These are phyloP conservation scores for Iberis amara DNA, from an alignment of 441 rosid genomes.

Conservation along the genomic window DNA sequence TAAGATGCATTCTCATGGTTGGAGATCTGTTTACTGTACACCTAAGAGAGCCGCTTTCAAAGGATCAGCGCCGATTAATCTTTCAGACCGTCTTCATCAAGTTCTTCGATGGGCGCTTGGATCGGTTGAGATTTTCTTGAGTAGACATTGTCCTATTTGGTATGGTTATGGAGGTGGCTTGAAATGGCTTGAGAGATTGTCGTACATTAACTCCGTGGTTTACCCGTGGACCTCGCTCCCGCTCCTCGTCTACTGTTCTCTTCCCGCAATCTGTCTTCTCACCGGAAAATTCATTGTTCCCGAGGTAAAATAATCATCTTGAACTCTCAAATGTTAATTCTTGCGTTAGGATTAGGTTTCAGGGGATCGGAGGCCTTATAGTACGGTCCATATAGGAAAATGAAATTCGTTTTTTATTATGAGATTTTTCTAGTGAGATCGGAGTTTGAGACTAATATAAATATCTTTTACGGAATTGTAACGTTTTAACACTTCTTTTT, in stretches of 20 bases:
- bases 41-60: conserved; percentile 82
- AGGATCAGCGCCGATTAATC: conserved; percentile 97
- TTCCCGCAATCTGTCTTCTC: conserved; percentile 89
- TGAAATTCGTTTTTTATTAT: too few relatives aligned
- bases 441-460: too few relatives aligned
- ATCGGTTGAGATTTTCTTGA: conserved; percentile 91
- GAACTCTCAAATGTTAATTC: conserved; percentile 2
- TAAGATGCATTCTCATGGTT: conserved; percentile 99
- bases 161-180: conserved; percentile 91
- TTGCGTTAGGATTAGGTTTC: too few relatives aligned
- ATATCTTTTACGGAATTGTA: too few relatives aligned
- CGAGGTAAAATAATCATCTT: conserved; percentile 46
- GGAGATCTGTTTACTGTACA: conserved; percentile 94
- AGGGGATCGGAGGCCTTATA: too few relatives aligned
- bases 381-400: too few relatives aligned
- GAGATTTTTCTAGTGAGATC: too few relatives aligned
- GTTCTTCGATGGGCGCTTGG: conserved; percentile 98
- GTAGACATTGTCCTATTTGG: conserved; percentile 97
- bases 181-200: conserved; percentile 79
- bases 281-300: conserved; percentile 95
- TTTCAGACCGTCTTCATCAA: conserved; percentile 96
- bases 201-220: conserved; percentile 80
- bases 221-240: conserved; percentile 97
- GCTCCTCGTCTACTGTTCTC: conserved; percentile 69
- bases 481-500: too few relatives aligned